A percentile compares a stretch with the other conserved stretches of the same genome.
Conservation (phyloP, 2,329 filamentous ascomycete genomes). For the Ceratocystis cacaofunesta region DNA sequence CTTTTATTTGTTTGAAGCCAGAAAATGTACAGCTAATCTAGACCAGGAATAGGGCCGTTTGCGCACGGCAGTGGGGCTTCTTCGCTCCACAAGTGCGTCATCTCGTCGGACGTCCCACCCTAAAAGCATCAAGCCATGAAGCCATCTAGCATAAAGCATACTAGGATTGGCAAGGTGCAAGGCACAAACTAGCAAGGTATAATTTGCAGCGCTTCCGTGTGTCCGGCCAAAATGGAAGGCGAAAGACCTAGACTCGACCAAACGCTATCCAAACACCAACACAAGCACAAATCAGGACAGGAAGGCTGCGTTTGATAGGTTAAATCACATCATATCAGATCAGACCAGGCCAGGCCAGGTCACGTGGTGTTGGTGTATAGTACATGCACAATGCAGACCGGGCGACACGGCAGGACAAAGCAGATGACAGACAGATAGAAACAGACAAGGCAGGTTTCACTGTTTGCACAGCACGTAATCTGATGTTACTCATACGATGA, state of each 20-base stretch:
- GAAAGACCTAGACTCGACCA: not conserved
- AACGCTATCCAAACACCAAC: too few species aligned
- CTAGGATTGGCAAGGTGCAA: not conserved
- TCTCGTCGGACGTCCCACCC: not conserved
- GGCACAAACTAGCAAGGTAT: not conserved
- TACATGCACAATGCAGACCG: not conserved
- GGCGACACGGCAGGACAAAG: not conserved
- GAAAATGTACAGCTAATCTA: not conserved
- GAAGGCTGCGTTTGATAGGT: too few species aligned
- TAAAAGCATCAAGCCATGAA: too few species aligned
- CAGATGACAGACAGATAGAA: too few species aligned
- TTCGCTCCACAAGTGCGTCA: constrained; percentile 11
- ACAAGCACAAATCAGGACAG: not conserved
- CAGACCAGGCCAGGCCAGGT: not conserved
- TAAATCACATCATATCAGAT: not conserved
- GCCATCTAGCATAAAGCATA: too few species aligned
- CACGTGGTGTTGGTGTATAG: not conserved
- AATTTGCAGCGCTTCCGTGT: not conserved
- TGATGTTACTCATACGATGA: constrained; percentile 14
- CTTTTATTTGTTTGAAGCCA: not conserved
- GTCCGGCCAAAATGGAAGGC: not conserved
- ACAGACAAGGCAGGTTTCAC: not conserved
- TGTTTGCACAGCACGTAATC: not conserved
- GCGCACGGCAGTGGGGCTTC: not conserved
- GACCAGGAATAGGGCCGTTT: constrained; percentile 15